Percentiles rank a stretch among this genome's conserved stretches.
These are phyloP conservation scores for Backusella tuberculispora DNA, from an alignment of 192 early-diverging fungal genomes.

Conservation along the genomic window DNA sequence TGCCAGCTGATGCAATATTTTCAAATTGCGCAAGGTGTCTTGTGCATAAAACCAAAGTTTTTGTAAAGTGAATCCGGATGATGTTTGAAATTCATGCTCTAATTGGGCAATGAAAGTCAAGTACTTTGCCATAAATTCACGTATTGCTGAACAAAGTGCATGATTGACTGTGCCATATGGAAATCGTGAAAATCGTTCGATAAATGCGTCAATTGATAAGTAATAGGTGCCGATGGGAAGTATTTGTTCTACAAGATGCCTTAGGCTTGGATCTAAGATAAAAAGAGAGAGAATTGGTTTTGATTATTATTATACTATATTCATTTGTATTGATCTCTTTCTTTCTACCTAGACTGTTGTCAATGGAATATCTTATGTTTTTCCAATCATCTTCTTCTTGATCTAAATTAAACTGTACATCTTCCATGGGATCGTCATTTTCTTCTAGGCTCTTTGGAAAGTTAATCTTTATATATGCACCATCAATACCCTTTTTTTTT, in stretches of 20 bases:
- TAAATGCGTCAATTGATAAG: constrained; percentile 75
- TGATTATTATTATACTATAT: too few species aligned
- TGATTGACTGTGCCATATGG: constrained; percentile 88
- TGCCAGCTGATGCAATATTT: constrained; percentile 48
- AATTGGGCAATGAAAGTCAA: constrained; percentile 83
- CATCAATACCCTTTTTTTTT: constrained; percentile 71
- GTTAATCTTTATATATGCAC: constrained; percentile 64
- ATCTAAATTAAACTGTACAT: background rate
- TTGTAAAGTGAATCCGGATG: constrained; percentile 83
- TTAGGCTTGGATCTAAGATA: constrained; percentile 62
- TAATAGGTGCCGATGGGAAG: constrained; percentile 81
- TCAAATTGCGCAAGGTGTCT: constrained; percentile 69
- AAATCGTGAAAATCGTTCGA: constrained; percentile 70
- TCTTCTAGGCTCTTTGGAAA: constrained; percentile 44
- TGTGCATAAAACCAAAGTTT: constrained; percentile 90
- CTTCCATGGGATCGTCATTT: constrained; percentile 48
- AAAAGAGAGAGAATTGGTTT: background rate
- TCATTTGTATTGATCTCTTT: too few species aligned
- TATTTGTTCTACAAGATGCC: constrained; percentile 75
- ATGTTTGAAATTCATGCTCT: constrained; percentile 79
- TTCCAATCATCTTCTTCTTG: constrained; percentile 29
- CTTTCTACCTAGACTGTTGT: constrained; percentile 53
- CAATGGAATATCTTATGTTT: constrained; percentile 42
- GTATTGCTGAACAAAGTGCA: constrained; percentile 86
- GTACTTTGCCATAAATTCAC: constrained; percentile 81